Evolutionary conservation across 768 basidiomycete genomes (phyloP), one percentile per base, ranked within the genome.

Genomic region (Lepiota venenata): DNA sequence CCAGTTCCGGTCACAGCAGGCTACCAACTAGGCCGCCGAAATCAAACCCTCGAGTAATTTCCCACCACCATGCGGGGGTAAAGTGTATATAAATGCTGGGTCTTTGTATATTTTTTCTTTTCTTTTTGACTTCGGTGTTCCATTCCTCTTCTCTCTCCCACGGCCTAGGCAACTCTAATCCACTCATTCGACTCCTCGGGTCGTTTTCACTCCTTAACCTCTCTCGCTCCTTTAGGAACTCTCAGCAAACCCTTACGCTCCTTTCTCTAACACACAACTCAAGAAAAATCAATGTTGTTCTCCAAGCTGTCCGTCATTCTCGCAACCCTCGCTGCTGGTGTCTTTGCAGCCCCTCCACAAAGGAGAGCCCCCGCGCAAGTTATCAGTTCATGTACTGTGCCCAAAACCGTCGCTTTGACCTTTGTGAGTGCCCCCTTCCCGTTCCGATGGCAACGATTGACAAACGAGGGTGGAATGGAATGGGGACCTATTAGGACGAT

Each of bases 321-420:
- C 44, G 40, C 57, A 18, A 39, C 54, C 20, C 36, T 57, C 48
- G 35, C 52, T n/a, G 36, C 54, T 29, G 40, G 58, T 11, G 48
- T 50, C 21, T 29, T 59, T 12, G 61, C 57, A 10, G 47, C 52
- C 21, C 51, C 51, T 3, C n/a, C n/a, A n/a, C 43, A 35, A 6
- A 61, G 56, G 48, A 60, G 64, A 21, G 63, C 58, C 39, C 58
- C 57, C 2, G 70, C 68, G 1, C 66, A 71, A 40, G 66, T 76
- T 50, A 57, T 74, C 50, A 69, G 66, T 0, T 55, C 61, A 9
- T 75, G 73, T 58, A 69, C 64, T 4, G 64, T 67, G 2, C 67
- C 70, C 12, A 68, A 72, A 6, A 74, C 74, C 6, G 74, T 60
- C 47, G 75, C 75, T 4, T 56, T 77, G 36, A 75, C 73, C 22